Conservation (phyloP, 2,329 filamentous ascomycete genomes). For the Stagonosporopsis rhizophila region DNA sequence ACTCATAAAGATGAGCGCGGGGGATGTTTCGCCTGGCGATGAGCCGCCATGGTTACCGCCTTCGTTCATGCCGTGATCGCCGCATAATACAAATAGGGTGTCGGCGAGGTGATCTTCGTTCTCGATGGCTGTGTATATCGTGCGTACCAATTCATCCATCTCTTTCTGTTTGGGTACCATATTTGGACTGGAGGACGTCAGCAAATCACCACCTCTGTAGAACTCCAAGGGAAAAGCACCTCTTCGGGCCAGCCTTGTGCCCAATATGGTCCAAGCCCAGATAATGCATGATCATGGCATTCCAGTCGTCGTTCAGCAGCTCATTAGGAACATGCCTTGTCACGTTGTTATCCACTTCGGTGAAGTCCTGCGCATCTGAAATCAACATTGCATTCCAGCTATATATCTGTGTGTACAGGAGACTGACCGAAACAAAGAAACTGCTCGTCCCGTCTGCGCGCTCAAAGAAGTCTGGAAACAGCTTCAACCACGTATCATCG, state of each 20-base stretch:
- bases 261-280: slow-evolving; percentile 96
- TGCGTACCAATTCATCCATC: slow-evolving; percentile 84
- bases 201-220: slow-evolving; percentile 15
- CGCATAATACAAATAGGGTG: slow-evolving; percentile 83
- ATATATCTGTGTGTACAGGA: slow-evolving; percentile 36
- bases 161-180: slow-evolving; percentile 94
- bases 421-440: slow-evolving; percentile 93
- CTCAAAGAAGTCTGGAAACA: slow-evolving; percentile 89
- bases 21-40: slow-evolving; percentile 90
- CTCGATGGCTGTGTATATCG: slow-evolving; percentile 79
- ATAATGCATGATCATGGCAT: slow-evolving; percentile 92
- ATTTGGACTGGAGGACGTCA: slow-evolving; percentile 66
- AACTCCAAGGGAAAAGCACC: slow-evolving; percentile 55
- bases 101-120: slow-evolving; percentile 73
- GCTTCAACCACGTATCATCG: slow-evolving; percentile 97
- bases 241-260: slow-evolving; percentile 89
- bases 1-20: slow-evolving; percentile 88
- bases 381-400: slow-evolving; percentile 44
- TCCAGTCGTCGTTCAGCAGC: slow-evolving; percentile 81
- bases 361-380: slow-evolving; percentile 75
- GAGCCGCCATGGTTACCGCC: slow-evolving; percentile 96
- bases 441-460: slow-evolving; percentile 92
- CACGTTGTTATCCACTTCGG: slow-evolving; percentile 96
- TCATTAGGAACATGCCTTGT: slow-evolving; percentile 86
- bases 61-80: slow-evolving; percentile 99